Evolutionary conservation across 1,139 yeast genomes (phyloP).

Genomic region (Ogataea hybrid): DNA sequence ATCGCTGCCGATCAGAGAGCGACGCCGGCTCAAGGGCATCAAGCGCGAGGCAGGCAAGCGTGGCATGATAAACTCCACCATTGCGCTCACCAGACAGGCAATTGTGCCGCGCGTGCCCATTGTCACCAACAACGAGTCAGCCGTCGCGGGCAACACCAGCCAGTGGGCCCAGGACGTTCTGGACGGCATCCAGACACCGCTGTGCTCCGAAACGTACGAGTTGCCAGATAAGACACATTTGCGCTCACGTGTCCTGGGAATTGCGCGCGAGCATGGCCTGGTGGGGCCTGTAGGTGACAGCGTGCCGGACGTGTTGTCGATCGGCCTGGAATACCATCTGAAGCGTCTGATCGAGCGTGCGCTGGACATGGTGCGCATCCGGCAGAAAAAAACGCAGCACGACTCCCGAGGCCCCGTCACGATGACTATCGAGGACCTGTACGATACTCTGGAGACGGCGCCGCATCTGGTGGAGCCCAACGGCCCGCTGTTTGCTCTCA

Average conservation of each 20-base stretch:
- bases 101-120: conserved; percentile 87
- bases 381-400: conserved; percentile 1
- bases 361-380: conserved; percentile 64
- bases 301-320: conserved; percentile 70
- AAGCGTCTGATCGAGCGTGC: conserved; percentile 73
- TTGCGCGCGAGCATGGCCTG: conserved; percentile 89
- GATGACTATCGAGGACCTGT: conserved; percentile 63
- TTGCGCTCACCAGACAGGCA: conserved; percentile 80
- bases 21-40: conserved; percentile 80
- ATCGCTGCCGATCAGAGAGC: conserved; percentile 81
- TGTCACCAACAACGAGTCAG: conserved; percentile 41
- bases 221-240: conserved; percentile 78
- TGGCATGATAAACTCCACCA: conserved; percentile 71
- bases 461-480: conserved; percentile 70
- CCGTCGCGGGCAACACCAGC: conserved; percentile 37
- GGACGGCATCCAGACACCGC: conserved; percentile 83
- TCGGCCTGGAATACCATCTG: conserved; percentile 79
- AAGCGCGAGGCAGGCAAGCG: conserved; percentile 79
- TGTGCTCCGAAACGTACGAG: conserved; percentile 75
- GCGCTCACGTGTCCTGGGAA: conserved; percentile 71
- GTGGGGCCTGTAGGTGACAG: conserved; percentile 73
- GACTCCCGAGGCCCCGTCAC: conserved; percentile 31
- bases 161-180: conserved; percentile 94
- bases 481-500: conserved; percentile 44
- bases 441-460: conserved; percentile 57